These are phyloP conservation scores for Pyrrhoderma noxium DNA, from an alignment of 1,284 basidiomycete genomes.

Conservation along the genomic window DNA sequence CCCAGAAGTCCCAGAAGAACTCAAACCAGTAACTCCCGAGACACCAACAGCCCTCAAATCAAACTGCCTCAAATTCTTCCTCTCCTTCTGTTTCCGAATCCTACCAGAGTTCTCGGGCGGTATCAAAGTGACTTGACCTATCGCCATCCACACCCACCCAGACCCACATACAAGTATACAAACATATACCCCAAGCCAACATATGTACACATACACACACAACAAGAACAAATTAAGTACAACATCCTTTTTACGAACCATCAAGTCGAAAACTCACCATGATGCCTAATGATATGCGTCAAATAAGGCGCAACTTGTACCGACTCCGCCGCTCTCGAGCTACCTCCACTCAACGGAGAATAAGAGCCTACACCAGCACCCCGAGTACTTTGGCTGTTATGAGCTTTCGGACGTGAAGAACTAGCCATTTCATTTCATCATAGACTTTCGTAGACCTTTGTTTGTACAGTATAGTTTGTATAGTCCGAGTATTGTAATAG, in stretches of 20 bases:
- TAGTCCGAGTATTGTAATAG: no score
- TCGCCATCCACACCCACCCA: no score
- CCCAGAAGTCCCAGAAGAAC: background rate
- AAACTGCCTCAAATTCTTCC: slow-evolving; percentile 14
- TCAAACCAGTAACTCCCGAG: background rate
- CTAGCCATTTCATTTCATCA: slow-evolving; percentile 7
- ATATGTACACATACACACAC: no score
- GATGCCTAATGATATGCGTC: slow-evolving; percentile 46
- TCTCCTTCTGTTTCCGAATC: slow-evolving; percentile 45
- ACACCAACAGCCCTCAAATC: background rate
- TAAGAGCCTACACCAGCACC: no score
- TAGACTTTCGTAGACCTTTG: no score
- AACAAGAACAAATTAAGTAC: no score
- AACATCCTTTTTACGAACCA: background rate
- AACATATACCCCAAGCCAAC: no score
- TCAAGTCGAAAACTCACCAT: slow-evolving; percentile 25
- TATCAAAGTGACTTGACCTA: slow-evolving; percentile 38
- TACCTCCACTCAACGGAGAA: no score
- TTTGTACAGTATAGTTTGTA: no score
- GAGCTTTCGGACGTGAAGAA: background rate
- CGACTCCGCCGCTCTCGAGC: slow-evolving; percentile 37
- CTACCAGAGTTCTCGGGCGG: slow-evolving; percentile 47
- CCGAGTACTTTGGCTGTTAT: no score
- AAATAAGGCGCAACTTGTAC: slow-evolving; percentile 51
- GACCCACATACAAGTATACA: no score